Conservation (phyloP, 108 stramenopile genomes). For the Nannochloropsis oceanica region DNA sequence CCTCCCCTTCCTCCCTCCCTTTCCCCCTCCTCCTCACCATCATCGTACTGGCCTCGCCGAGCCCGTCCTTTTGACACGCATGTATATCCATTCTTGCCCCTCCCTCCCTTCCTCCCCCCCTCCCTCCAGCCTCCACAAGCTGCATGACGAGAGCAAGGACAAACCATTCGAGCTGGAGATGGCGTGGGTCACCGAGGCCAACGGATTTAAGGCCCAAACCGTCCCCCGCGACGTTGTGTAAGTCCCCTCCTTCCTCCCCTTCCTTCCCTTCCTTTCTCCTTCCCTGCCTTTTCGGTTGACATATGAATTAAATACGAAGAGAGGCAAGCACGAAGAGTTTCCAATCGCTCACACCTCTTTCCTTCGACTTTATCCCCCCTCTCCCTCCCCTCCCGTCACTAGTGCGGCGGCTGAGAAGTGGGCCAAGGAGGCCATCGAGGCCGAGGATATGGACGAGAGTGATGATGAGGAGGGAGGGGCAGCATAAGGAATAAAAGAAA, state of each 20-base stretch:
- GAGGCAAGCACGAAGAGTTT: neutral
- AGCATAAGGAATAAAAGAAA: neutral
- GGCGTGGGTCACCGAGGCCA: constrained; percentile 80
- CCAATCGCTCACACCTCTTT: neutral
- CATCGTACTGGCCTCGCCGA: no score
- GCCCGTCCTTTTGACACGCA: no score
- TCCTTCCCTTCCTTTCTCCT: neutral
- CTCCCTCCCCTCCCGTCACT: neutral
- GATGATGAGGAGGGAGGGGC: neutral
- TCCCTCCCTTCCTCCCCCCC: neutral
- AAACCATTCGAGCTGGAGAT: constrained; percentile 96
- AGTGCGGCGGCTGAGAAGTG: constrained; percentile 24
- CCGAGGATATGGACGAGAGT: constrained; percentile 29
- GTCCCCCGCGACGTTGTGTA: constrained; percentile 64
- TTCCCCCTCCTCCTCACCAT: neutral
- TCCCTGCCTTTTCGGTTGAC: neutral
- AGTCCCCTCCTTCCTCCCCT: neutral
- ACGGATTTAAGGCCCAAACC: constrained; percentile 59
- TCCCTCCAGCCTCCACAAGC: constrained; percentile 47
- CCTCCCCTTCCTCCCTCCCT: neutral
- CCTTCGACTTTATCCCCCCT: neutral
- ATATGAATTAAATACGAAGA: neutral
- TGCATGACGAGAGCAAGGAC: constrained; percentile 83
- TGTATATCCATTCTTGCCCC: no score
- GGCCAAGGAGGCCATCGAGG: constrained; percentile 28